phyloP scores from a whole-genome alignment of 306 rosid species.

The Castanospermum australe region DNA sequence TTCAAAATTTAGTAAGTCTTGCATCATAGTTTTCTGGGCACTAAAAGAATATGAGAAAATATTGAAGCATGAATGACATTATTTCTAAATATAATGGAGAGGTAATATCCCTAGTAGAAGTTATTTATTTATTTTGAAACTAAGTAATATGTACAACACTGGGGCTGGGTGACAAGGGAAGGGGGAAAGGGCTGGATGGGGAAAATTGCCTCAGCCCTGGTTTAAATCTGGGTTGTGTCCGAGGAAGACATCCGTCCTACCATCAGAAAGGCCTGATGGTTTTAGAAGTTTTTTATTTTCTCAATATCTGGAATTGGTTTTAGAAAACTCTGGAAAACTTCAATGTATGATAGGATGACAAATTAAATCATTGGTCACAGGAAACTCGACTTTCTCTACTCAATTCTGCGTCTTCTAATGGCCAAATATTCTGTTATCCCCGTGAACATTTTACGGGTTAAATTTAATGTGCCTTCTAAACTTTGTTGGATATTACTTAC shows the following conservation, averaged over 20 bases:
- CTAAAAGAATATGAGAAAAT: neutral
- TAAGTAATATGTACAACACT: no score
- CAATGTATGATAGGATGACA: neutral
- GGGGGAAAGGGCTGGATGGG: no score
- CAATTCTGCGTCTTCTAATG: neutral
- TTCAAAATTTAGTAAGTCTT: neutral
- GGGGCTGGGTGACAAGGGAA: no score
- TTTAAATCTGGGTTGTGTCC: neutral
- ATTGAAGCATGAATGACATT: neutral
- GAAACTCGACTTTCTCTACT: neutral
- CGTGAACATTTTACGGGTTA: neutral
- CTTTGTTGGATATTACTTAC: neutral
- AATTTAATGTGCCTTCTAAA: neutral
- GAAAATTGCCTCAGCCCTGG: neutral
- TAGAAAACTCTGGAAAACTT: neutral
- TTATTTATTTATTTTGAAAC: no score
- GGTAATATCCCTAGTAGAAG: neutral
- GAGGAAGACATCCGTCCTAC: neutral
- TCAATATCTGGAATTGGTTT: neutral
- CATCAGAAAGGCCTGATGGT: neutral
- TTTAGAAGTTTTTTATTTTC: neutral
- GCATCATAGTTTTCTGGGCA: neutral
- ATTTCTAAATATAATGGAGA: neutral
- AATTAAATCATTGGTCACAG: neutral
- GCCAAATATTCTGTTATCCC: neutral